Evolutionary conservation across 768 basidiomycete species (phyloP).

Genomic region (Boletus fagicola): DNA sequence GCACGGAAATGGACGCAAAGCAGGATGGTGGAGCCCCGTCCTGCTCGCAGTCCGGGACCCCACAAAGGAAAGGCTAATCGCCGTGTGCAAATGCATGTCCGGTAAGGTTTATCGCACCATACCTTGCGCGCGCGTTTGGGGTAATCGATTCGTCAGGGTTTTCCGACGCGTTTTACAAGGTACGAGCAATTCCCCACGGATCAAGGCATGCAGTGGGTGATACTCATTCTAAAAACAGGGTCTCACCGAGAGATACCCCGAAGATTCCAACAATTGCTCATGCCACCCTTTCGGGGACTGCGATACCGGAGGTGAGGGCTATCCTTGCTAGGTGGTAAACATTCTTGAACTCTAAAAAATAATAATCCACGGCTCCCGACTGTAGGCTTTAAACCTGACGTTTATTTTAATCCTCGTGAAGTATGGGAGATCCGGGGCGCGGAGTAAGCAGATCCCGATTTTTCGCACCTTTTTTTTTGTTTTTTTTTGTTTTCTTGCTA

Average conservation of each 20-base stretch:
- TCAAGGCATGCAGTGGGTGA: background rate
- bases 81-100: conserved; percentile 89
- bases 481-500: background rate
- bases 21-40: conserved; percentile 90
- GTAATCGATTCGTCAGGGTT: conserved; percentile 53
- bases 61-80: conserved; percentile 59
- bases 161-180: conserved; percentile 80
- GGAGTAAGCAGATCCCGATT: conserved; percentile 43
- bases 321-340: background rate
- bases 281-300: conserved; percentile 54
- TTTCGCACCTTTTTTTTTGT: background rate
- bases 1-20: conserved; percentile 89
- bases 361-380: background rate
- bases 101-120: conserved; percentile 41
- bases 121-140: background rate
- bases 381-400: conserved; percentile 58
- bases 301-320: conserved; percentile 56
- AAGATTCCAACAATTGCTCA: conserved; percentile 55
- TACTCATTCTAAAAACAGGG: conserved; percentile 40
- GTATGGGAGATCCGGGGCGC: conserved; percentile 91
- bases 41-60: conserved; percentile 75
- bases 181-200: conserved; percentile 18
- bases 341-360: background rate
- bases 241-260: conserved; percentile 61
- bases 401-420: conserved; percentile 69